These are phyloP conservation scores for Pneumocystis carinii DNA, from an alignment of 1,139 yeast genomes.

Conservation along the genomic window DNA sequence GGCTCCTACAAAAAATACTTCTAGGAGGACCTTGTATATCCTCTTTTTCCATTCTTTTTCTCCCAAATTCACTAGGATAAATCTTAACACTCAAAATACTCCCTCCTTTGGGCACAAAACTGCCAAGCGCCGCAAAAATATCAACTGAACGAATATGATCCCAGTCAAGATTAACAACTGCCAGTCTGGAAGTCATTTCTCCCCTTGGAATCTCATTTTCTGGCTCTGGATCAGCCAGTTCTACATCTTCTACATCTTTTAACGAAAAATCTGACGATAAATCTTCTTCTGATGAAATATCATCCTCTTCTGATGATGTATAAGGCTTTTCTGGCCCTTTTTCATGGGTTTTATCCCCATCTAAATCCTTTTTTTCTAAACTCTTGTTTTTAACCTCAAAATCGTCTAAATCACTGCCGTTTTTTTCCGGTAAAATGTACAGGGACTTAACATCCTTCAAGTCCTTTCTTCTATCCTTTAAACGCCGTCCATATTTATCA, in stretches of 20 bases:
- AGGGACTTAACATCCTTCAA: neutral
- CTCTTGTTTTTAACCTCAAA: neutral
- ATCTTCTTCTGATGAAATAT: neutral
- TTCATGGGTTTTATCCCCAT: neutral
- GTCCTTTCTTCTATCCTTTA: neutral
- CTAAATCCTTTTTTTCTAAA: neutral
- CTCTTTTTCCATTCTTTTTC: conserved; percentile 79
- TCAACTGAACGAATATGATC: conserved; percentile 79
- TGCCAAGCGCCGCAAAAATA: conserved; percentile 72
- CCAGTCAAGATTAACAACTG: conserved; percentile 96
- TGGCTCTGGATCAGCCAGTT: conserved; percentile 37
- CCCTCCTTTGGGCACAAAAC: conserved; percentile 73
- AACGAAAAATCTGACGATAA: conserved; percentile 9
- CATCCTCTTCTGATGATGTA: neutral
- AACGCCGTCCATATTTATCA: neutral
- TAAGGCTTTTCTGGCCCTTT: no score
- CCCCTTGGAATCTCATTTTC: conserved; percentile 70
- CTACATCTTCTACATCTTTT: conserved; percentile 26
- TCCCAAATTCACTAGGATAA: conserved; percentile 90
- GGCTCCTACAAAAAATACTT: conserved; percentile 41
- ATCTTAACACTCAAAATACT: conserved; percentile 53
- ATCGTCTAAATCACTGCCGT: neutral
- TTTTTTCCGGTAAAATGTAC: neutral
- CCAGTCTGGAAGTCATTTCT: conserved; percentile 67
- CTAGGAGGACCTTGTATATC: conserved; percentile 86